phyloP scores from a whole-genome alignment of 768 basidiomycete species.

The Cytidiella melzeri region DNA sequence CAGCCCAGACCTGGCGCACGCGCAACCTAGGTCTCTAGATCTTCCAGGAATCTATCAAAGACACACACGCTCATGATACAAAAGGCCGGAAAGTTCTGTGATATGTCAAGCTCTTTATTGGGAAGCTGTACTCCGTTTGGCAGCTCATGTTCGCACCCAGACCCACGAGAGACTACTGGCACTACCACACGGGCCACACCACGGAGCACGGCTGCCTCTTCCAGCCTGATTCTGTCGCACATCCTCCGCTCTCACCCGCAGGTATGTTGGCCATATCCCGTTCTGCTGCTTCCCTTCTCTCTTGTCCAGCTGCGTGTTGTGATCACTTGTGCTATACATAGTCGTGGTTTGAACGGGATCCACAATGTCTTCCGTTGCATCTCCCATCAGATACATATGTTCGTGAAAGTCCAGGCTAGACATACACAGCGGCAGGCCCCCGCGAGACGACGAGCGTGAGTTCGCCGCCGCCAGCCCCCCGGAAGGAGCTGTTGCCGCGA shows the following conservation, averaged over 20 bases:
- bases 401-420: too few relatives aligned
- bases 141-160: conserved; percentile 11
- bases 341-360: too few relatives aligned
- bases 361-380: too few relatives aligned
- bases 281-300: not conserved
- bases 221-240: conserved; percentile 14
- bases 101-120: conserved; percentile 12
- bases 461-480: too few relatives aligned
- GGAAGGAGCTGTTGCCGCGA: too few relatives aligned
- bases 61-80: conserved; percentile 1
- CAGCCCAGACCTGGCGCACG: not conserved
- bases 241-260: conserved; percentile 6
- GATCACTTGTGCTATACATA: too few relatives aligned
- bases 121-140: conserved; percentile 10
- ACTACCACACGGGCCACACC: not conserved
- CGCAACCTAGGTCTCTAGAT: not conserved
- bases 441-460: too few relatives aligned
- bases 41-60: not conserved
- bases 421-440: too few relatives aligned
- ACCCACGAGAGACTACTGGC: conserved; percentile 6
- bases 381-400: too few relatives aligned
- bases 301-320: too few relatives aligned
- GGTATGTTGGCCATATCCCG: not conserved
- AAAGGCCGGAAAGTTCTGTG: conserved; percentile 10
- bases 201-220: conserved; percentile 12